phyloP scores from a whole-genome alignment of 148 eudicot genomes.

The Diospyros lotus region DNA sequence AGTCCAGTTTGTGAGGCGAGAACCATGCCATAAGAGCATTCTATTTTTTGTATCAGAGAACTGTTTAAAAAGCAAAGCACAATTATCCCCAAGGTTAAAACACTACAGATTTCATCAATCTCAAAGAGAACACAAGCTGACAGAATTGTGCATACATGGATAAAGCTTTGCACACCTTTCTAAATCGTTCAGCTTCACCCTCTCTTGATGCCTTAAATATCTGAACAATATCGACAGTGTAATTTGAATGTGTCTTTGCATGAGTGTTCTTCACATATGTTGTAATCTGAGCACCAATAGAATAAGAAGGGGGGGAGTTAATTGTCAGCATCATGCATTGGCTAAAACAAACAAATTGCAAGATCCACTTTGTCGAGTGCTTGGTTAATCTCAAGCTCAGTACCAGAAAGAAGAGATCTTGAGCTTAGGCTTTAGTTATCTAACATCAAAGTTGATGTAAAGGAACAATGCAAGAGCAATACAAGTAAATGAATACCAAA shows the following conservation, averaged over 20 bases:
- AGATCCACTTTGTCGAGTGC: too few relatives aligned
- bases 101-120: not conserved
- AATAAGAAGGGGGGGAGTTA: not conserved
- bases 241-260: constrained; percentile 82
- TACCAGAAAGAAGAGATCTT: not conserved
- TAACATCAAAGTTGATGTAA: constrained; percentile 1
- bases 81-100: not conserved
- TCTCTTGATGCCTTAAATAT: constrained; percentile 77
- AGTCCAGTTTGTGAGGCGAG: constrained; percentile 94
- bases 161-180: constrained; percentile 39
- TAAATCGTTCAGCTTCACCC: constrained; percentile 66
- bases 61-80: not conserved
- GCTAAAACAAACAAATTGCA: constrained; percentile 11
- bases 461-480: not conserved
- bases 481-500: constrained; percentile 40
- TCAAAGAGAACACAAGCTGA: not conserved
- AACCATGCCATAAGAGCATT: constrained; percentile 98
- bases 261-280: constrained; percentile 84
- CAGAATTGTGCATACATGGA: not conserved
- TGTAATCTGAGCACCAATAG: constrained; percentile 42
- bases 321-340: not conserved
- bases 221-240: constrained; percentile 71
- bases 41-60: constrained; percentile 30
- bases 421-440: not conserved
- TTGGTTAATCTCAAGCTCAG: too few relatives aligned